Evolutionary conservation across 176 grass and related monocot genomes (phyloP), one percentile per base, ranked within the genome.

Genomic region (Neostapfia colusana): DNA sequence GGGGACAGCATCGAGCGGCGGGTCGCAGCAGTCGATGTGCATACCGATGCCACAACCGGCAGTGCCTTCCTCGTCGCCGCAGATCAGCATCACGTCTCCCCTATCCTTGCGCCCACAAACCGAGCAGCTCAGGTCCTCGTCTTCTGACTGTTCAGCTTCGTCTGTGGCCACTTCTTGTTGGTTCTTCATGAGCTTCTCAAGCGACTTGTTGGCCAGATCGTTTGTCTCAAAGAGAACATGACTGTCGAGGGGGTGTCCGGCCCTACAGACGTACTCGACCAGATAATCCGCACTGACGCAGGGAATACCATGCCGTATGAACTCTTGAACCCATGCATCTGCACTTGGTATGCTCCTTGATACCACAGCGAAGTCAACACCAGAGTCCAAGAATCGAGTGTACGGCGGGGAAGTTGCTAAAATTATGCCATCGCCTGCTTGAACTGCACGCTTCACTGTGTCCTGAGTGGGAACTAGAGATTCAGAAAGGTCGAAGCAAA

Each of bases 381-480:
- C 67, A 10, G 86, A 72, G 51, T 88, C 84, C 20, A 98, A 34
- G 61, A 98, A 88, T 37, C 87, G 76, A 37, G 86, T 88, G 54
- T 94, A 98, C 4, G 95, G 95, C 6, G 95, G 95, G 10, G 88
- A 91, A 64, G 95, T 94, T 45, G 95, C 95, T 54, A 98, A 67
- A 74, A 98, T 82, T 67, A 70, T 83, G 58, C 91, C 95, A 43
- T 98, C 91, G 3, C 95, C 95, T 0, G 95, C 79, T 63, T 83
- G 87, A 49, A 94, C 89, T 0, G 84, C 95, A 20, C 95, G 84
- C 83, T 94, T 98, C 53, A 94, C 50, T 17, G 87, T 98, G 62
- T 94, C 95, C 95, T 98, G 87, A 26, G 67, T n/a, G 25, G 37
- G 21, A 71, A 13, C 40, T 23, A 8, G 4, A 41, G 17, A 27